Evolutionary conservation across 495 filamentous ascomycete species (phyloP), one percentile per base, ranked within the genome.

Genomic region (Echria macrotheca): DNA sequence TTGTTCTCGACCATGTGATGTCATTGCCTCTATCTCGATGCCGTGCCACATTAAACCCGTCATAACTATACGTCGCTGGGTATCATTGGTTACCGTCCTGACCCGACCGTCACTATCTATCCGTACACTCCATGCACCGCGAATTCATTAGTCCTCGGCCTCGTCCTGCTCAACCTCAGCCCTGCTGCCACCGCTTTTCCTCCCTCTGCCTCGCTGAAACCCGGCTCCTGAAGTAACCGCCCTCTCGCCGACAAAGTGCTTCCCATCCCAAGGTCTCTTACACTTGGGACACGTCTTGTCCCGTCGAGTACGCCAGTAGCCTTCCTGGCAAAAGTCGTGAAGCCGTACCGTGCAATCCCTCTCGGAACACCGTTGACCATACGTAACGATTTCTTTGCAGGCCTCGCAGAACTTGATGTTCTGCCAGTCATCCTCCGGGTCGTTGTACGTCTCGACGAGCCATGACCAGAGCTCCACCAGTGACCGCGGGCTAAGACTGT

Each of bases 311-410:
- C 83, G 74, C 64, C 87, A 95, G 60, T 86, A 87, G 33, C 77
- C 81, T 2, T 77, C 75, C 38, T 78, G 72, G 61, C 91, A 97
- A 21, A 83, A 76, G 44, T 90, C 80, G 62, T 97, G 91, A 15
- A 96, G 64, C 15, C 91, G 73, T 3, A 83, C 74, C 11, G 52
- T 59, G 58, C 91, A 97, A 15, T 80, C 73, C 14, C 73, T 67
- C 29, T 86, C 77, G 4, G 71, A 64, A 64, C 91, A 97, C 17
- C 91, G 79, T 76, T 91, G 84, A 4, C 91, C 91, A 52, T 87
- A 69, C 6, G 90, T 97, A 48, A 96, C 78, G 47, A 97, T 86
- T 64, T 96, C 90, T 66, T 80, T 87, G 64, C 93, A 98, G 2
- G 86, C 88, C 62, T 83, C 77, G 67, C 93, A 98, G 50, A 82